Evolutionary conservation across 2,329 filamentous ascomycete species (phyloP).

Genomic region (Pseudopyricularia javanii): DNA sequence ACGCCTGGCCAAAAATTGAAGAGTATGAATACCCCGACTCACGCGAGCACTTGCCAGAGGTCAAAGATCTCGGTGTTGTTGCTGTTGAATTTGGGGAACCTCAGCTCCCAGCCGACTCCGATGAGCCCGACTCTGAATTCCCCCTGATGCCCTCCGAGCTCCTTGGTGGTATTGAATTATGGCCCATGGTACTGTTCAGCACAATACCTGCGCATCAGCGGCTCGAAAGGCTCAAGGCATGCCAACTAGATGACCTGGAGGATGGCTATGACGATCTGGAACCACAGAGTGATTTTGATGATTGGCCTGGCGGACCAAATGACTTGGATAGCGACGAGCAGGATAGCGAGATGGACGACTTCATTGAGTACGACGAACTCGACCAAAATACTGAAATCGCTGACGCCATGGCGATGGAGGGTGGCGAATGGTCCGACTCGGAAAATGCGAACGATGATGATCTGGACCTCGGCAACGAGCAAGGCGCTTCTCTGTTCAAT

Average conservation of each 20-base stretch:
- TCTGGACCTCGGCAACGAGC: not conserved
- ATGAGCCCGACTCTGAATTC: not conserved
- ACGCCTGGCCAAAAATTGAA: not conserved
- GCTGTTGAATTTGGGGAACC: not conserved
- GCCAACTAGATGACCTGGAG: not conserved
- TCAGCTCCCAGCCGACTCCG: not conserved
- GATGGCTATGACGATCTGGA: not conserved
- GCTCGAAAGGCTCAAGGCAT: not conserved
- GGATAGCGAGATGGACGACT: not conserved
- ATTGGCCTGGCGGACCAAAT: not conserved
- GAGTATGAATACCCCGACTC: not conserved
- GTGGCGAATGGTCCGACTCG: not conserved
- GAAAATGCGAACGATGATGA: not conserved
- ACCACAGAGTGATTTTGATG: not conserved
- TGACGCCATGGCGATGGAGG: not conserved
- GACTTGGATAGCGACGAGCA: not conserved
- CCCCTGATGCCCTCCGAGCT: not conserved
- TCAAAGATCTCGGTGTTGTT: not conserved
- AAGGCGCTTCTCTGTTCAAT: not conserved
- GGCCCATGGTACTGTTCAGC: not conserved
- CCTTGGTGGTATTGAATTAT: not conserved
- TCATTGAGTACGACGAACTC: not conserved
- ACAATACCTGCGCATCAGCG: not conserved
- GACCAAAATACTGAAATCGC: not conserved
- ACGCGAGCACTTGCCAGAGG: not conserved